Base-by-base conservation (phyloP, 257 asterid species). In the Penstemon newberryi region DNA sequence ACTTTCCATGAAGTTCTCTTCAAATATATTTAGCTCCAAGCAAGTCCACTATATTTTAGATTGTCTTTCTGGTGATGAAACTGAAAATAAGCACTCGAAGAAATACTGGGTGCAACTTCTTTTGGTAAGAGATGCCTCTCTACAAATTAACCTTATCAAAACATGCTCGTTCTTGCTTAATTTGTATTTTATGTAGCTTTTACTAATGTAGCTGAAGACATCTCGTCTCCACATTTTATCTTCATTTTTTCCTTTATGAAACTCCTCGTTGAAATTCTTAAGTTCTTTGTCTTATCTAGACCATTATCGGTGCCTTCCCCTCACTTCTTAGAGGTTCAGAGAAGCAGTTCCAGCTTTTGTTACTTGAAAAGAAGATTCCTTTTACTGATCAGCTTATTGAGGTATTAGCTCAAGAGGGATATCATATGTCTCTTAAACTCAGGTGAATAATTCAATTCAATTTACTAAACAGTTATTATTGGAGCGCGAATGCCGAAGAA, bases 261-360 rank as follows among this genome's bases (percentile, higher is more conserved):
- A 8, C 25, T 76, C 41, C 44, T 64, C 6, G 3, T 41, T 58
- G 54, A 44, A 45, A 46, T 6, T 40, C 44, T 56, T 25, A 57
- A 67, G 15, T 74, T 56, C 15, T 74, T 72, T 60, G 36, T 66
- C 57, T 84, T 79, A 56, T 56, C 60, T 69, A 91, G 98, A 83
- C 86, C 52, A 84, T 92, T 73, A 65, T 89, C 67, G 70, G 86
- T 73, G 86, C 83, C 65, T 84, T 83, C 70, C 98, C 98, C 57
- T 75, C 85, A 52, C 95, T 89, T 65, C 83, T 92, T 70, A 79
- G 83, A 80, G 96, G 96, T 63, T 80, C 76, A 64, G 92, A 87
- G 83, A 75, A 73, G 77, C 71, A 71, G 82, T 81, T 89, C 76
- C 77, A 66, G 75, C 72, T 39, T 54, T 82, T 89, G 78, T 60